Evolutionary conservation across 352 stramenopile species (phyloP), one percentile per base, ranked within the genome.

Genomic region (Globisporangium abappressorium): DNA sequence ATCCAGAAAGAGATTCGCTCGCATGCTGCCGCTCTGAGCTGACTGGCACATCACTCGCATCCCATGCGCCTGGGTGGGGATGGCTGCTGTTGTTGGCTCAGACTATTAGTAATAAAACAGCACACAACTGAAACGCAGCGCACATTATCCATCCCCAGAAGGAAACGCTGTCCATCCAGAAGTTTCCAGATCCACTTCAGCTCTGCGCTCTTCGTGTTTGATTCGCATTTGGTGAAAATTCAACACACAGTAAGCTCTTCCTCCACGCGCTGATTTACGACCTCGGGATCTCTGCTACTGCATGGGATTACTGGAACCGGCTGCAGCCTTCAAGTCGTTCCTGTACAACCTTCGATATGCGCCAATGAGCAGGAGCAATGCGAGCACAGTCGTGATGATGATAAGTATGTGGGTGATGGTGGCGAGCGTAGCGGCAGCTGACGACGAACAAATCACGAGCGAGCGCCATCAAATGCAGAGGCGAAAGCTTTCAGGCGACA

Each of bases 401-500:
- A 26, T 26, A 26, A 3, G 56, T n/a, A 34, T 62, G 33, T 51
- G 43, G 43, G 22, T 51, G 7, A 3, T 51, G 43, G 18, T 18
- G 43, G 8, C 6, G 43, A 51, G 43, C 43, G 43, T 51, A 24
- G 62, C 33, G 14, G 47, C 24, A 36, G 49, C 61, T 14, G 14
- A 18, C n/a, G 9, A 4, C n/a, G 49, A 38, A 11, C 28, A 58
- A 5, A 53, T 9, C 30, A n/a, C 49, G 38, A n/a, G 30, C 14
- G 36, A 43, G 3, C 28, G 12, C 61, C 28, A 38, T 5, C 3
- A 36, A 26, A 20, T 9, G 1, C 24, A 41, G 11, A 30, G 34
- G 22, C 57, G 38, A 38, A 49, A n/a, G 59, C 47, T 62, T 2
- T 28, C 47, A 7, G 38, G 62, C n/a, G 62, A 62, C 49, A 18